phyloP scores from a whole-genome alignment of 345 rosid species.

The Lepidium aucheri region DNA sequence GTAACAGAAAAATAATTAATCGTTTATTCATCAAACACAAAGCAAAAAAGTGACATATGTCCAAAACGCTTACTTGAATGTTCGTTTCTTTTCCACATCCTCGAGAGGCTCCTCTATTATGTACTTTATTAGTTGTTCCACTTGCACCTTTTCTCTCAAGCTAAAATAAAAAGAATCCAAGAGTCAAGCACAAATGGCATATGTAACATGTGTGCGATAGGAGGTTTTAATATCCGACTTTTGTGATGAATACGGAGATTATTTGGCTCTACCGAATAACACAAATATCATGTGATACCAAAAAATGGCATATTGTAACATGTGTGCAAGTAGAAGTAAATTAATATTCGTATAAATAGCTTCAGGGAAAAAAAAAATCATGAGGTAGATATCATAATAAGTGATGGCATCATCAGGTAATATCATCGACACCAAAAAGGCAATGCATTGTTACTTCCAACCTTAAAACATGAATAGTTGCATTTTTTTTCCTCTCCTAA shows the following conservation, averaged over 20 bases:
- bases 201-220: no score
- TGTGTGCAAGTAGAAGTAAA: neutral
- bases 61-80: constrained; percentile 58
- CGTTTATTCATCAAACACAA: constrained; percentile 4
- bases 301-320: neutral
- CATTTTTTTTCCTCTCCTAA: neutral
- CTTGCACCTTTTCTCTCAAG: constrained; percentile 71
- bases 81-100: constrained; percentile 58
- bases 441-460: neutral
- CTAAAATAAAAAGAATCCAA: constrained; percentile 36
- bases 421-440: neutral
- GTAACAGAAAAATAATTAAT: neutral
- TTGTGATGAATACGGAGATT: neutral
- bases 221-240: neutral
- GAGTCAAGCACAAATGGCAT: neutral
- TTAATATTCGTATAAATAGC: no score
- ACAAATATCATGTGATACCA: neutral
- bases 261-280: neutral
- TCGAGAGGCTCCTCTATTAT: constrained; percentile 74
- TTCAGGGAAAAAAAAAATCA: neutral
- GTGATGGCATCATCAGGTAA: neutral
- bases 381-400: neutral
- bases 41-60: neutral
- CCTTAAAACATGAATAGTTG: neutral
- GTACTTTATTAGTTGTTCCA: constrained; percentile 67